Percentiles rank a stretch among this genome's conserved stretches.
These are phyloP conservation scores for Prunus armeniaca DNA, from an alignment of 306 rosid genomes.

Conservation along the genomic window DNA sequence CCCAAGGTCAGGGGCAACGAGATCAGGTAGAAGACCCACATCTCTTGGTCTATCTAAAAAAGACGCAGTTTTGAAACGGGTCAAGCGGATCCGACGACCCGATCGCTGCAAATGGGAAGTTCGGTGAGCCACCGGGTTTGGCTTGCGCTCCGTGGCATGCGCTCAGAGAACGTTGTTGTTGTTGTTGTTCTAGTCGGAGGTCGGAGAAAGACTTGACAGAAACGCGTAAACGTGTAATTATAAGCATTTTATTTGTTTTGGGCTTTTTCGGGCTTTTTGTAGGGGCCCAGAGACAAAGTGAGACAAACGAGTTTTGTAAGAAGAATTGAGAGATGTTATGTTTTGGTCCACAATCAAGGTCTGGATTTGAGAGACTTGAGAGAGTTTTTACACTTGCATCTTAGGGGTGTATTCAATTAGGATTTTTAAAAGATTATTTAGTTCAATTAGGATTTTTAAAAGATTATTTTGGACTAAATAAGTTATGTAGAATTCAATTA, in stretches of 20 bases:
- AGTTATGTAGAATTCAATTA: too few relatives aligned
- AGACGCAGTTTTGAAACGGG: slow-evolving; percentile 7
- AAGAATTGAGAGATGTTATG: too few relatives aligned
- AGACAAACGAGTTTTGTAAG: not conserved
- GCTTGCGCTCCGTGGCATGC: not conserved
- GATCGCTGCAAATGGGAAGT: slow-evolving; percentile 11
- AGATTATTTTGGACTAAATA: too few relatives aligned
- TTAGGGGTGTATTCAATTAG: too few relatives aligned
- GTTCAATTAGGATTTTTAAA: too few relatives aligned
- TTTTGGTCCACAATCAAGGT: too few relatives aligned
- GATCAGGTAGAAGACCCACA: slow-evolving; percentile 98
- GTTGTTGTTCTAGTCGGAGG: not conserved
- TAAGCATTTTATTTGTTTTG: not conserved
- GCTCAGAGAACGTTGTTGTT: not conserved
- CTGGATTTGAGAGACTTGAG: too few relatives aligned
- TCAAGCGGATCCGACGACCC: slow-evolving; percentile 13
- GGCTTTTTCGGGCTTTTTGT: slow-evolving; percentile 4
- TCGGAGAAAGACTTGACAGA: not conserved
- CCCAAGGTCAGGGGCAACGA: slow-evolving; percentile 86
- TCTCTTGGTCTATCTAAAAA: slow-evolving; percentile 19
- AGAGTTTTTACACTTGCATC: too few relatives aligned
- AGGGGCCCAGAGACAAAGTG: not conserved
- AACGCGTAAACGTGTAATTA: not conserved
- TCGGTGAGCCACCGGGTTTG: not conserved
- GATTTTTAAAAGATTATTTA: too few relatives aligned